Evolutionary conservation across 192 early-diverging fungal genomes (phyloP).

Genomic region (Fimicolochytrium jonesii): DNA sequence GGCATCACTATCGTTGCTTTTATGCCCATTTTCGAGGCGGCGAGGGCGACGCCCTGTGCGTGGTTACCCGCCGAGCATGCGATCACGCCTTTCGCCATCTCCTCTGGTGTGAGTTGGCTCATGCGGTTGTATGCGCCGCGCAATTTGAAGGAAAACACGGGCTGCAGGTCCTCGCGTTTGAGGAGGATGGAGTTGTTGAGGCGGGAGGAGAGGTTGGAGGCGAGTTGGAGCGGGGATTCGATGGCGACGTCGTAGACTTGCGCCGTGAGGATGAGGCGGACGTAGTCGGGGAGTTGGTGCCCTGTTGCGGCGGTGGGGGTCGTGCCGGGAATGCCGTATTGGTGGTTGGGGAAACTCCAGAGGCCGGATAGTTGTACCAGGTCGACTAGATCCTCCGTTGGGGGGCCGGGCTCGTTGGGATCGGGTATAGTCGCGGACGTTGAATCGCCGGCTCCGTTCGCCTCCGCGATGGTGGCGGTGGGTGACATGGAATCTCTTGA

Average conservation of each 20-base stretch:
- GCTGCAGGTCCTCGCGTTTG: slow-evolving; percentile 96
- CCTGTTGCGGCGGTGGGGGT: slow-evolving; percentile 8
- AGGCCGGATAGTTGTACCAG: no score
- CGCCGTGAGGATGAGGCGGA: slow-evolving; percentile 88
- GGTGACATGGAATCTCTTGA: no score
- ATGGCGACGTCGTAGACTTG: slow-evolving; percentile 89
- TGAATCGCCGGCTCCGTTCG: no score
- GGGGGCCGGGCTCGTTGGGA: no score
- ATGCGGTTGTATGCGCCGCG: slow-evolving; percentile 96
- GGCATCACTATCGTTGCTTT: slow-evolving; percentile 99
- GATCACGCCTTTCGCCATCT: slow-evolving; percentile 82
- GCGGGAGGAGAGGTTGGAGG: slow-evolving; percentile 76
- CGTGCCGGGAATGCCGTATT: slow-evolving; percentile 3
- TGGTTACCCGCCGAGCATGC: slow-evolving; percentile 99
- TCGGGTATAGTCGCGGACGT: no score
- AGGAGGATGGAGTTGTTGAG: slow-evolving; percentile 67
- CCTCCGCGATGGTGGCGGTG: no score
- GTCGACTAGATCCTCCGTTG: no score
- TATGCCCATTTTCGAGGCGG: slow-evolving; percentile 88
- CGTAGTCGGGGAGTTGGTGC: slow-evolving; percentile 65
- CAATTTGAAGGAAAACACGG: slow-evolving; percentile 97
- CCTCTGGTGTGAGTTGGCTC: slow-evolving; percentile 71
- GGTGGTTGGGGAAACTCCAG: slow-evolving; percentile 8
- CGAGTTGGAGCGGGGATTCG: slow-evolving; percentile 84
- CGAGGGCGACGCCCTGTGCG: slow-evolving; percentile 89